Evolutionary conservation across 2,329 filamentous ascomycete genomes (phyloP), one percentile per base, ranked within the genome.

Genomic region (Geoglossum cookeanum): DNA sequence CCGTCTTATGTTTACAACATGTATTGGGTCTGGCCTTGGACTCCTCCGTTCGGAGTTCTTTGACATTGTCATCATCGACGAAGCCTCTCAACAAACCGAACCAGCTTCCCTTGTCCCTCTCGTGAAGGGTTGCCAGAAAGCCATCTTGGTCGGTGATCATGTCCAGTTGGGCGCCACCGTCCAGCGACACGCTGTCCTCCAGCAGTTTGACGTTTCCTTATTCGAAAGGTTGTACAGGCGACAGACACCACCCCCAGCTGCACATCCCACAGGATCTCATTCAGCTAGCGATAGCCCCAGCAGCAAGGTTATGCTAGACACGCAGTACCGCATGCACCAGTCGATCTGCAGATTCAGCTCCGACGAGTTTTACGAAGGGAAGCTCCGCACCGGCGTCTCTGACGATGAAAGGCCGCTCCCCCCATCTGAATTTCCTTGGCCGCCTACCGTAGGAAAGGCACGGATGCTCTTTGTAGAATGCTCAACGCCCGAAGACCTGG

Each of bases 31-130:
- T 11, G 70, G 68, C 0, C 63, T 74, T 0, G 71, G 71, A 0
- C 60, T 75, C 3, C 65, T 74, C 4, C 68, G 71, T 15, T 63
- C 61, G 3, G 64, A 73, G 55, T 32, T 53, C 0, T 74, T 74
- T 55, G 65, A 69, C 35, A 68, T 67, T 4, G 70, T 74, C 13
- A 68, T 75, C 57, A 65, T 75, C 3, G 71, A 74, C 57, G 72
- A 75, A 63, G 72, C 73, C 5, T 75, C 72, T 1, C 72, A 75
- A 59, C 71, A 71, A 57, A 74, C 71, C 0, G 72, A 75, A 58
- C 68, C 72, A 0, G 67, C 64, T 0, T 69, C 68, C 2, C 61
- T 74, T 0, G 65, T 74, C 0, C 71, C 69, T 1, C 64, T 74
- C 1, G 65, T 70, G 8, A 74, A 72, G 57, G 70, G 71, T 0